Conservation (phyloP, 129 eudicot species). For the Saussurea involucrata region DNA sequence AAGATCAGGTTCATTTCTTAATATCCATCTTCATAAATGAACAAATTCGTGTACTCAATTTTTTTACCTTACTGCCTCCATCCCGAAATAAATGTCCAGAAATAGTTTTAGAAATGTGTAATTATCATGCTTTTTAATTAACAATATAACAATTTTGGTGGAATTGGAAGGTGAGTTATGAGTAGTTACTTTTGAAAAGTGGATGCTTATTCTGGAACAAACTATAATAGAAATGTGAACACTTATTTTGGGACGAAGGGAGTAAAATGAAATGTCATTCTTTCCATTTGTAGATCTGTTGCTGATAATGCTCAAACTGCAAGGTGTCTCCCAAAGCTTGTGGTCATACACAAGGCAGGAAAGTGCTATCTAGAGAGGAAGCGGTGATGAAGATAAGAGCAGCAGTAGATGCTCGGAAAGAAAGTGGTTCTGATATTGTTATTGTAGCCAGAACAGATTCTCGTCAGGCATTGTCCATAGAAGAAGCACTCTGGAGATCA, state of each 20-base stretch:
- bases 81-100: background rate
- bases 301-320: constrained; percentile 26
- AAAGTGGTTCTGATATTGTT: constrained; percentile 86
- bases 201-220: background rate
- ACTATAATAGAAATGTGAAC: background rate
- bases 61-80: background rate
- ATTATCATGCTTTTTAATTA: too few relatives aligned
- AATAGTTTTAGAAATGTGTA: background rate
- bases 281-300: constrained; percentile 14
- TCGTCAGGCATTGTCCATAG: constrained; percentile 90
- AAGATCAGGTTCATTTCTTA: constrained; percentile 74
- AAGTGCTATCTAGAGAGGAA: constrained; percentile 86
- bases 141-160: too few relatives aligned
- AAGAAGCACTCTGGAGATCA: constrained; percentile 84
- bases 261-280: background rate
- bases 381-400: constrained; percentile 91
- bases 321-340: constrained; percentile 98
- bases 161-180: too few relatives aligned
- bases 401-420: constrained; percentile 91
- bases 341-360: constrained; percentile 93
- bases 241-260: background rate
- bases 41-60: background rate
- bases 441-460: constrained; percentile 96
- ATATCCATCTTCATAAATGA: background rate
- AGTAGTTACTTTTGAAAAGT: too few relatives aligned